Conservation (phyloP, 441 rosid species). For the Adansonia madagascariensis region DNA sequence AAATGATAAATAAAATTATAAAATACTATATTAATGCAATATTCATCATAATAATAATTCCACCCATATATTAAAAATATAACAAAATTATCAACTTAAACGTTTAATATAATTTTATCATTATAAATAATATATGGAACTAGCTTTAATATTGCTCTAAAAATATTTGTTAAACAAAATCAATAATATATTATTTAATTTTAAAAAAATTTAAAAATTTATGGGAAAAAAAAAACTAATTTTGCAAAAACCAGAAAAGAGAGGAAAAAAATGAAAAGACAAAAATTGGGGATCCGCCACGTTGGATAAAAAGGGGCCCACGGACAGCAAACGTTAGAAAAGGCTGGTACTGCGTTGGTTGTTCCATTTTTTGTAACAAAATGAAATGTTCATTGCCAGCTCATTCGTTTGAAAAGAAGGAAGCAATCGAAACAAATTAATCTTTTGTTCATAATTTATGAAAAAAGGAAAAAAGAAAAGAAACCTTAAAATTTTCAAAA, state of each 20-base stretch:
- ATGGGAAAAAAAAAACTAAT: background rate
- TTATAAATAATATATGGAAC: too few relatives aligned
- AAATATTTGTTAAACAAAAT: too few relatives aligned
- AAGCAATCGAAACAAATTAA: background rate
- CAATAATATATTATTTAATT: too few relatives aligned
- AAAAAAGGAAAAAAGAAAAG: background rate
- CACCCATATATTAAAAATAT: too few relatives aligned
- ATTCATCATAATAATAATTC: too few relatives aligned
- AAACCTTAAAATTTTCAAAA: background rate
- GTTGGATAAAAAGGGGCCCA: conserved; percentile 6
- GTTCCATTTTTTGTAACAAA: background rate
- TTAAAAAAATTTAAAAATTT: too few relatives aligned
- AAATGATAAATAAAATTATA: too few relatives aligned
- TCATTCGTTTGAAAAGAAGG: background rate
- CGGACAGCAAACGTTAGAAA: background rate
- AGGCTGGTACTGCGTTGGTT: background rate
- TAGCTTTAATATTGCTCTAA: too few relatives aligned
- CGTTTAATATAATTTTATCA: too few relatives aligned
- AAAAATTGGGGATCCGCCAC: background rate
- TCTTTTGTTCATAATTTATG: background rate
- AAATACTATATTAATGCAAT: too few relatives aligned
- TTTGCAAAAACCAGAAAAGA: background rate
- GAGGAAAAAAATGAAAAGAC: background rate
- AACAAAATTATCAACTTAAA: too few relatives aligned
- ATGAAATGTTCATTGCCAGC: background rate